Percentiles rank a stretch among this genome's conserved stretches.
Evolutionary conservation across 2,329 filamentous ascomycete genomes (phyloP).

Genomic region (Decorospora gaudefroyi): DNA sequence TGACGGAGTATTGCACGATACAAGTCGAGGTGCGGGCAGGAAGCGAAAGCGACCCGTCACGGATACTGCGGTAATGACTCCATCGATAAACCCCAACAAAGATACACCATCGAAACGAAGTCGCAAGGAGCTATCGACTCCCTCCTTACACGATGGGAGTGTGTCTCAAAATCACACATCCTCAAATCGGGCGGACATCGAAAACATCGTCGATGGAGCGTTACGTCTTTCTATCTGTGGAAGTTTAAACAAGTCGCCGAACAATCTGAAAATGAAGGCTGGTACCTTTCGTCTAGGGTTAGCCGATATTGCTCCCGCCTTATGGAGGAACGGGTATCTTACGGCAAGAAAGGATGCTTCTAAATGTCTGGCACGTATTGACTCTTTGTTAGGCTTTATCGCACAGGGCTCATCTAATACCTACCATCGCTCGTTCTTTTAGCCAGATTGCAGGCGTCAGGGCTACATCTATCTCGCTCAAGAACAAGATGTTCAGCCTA

Average conservation of each 20-base stretch:
- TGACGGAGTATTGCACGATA: neutral
- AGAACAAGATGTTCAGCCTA: constrained; percentile 20
- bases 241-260: constrained; percentile 24
- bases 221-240: constrained; percentile 45
- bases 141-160: neutral
- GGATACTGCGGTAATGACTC: neutral
- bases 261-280: constrained; percentile 38
- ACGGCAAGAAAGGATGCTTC: constrained; percentile 21
- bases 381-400: constrained; percentile 33
- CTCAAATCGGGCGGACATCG: constrained; percentile 2
- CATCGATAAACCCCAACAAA: neutral
- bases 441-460: constrained; percentile 9
- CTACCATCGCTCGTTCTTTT: constrained; percentile 47
- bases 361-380: constrained; percentile 3
- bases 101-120: neutral
- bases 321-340: constrained; percentile 50
- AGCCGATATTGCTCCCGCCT: constrained; percentile 45
- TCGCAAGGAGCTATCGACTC: neutral
- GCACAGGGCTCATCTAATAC: constrained; percentile 45
- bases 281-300: constrained; percentile 44
- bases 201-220: constrained; percentile 41
- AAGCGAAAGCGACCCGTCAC: constrained; percentile 11
- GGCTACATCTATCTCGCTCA: constrained; percentile 20
- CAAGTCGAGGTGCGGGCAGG: neutral
- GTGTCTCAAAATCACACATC: neutral